Base-by-base conservation (phyloP, 208 protist species). In the Tritrichomonas foetus region DNA sequence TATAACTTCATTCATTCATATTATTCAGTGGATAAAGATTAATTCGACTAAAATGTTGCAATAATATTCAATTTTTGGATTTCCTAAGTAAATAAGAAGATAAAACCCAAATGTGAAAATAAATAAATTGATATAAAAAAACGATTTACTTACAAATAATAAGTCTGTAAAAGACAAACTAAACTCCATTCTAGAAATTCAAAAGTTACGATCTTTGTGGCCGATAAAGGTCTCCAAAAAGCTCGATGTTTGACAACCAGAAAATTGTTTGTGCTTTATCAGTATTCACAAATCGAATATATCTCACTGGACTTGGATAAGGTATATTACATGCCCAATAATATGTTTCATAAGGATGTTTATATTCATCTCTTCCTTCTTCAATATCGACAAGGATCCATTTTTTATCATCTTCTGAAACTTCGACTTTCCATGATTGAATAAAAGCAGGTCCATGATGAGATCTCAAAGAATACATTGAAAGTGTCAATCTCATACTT, bases 401-500 rank as follows among this genome's bases (percentile, higher is more conserved):
- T 39, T 20, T 57, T 30, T 57, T 57, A 20, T 47, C 78, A 36
- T 89, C 78, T 9, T 89, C 41, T 33, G 78, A 89, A 57, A 89
- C 78, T 57, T 89, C 78, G 0, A 89, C 78, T 55, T 89, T 47
- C 78, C 78, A 89, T n/a, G 78, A 89, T 0, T 57, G 25, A 39
- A 89, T 89, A 89, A 41, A 8, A 22, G 78, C 78, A 8, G 16
- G 16, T 27, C 78, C 78, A n/a, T 89, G 39, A 30, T 89, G 78
- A 20, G 47, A 44, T 16, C 30, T 89, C 14, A 89, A n/a, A 1
- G 78, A 53, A 50, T 89, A 89, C 0, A 20, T 57, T 39, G 13
- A 39, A 2, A 89, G 30, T 11, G 30, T 39, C 3, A 89, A 27
- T 89, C 57, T 47, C 47, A 49, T 89, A 1, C 27, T 57, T 16